Base-by-base conservation (phyloP, 352 stramenopile genomes). In the Phytophthora sojae region DNA sequence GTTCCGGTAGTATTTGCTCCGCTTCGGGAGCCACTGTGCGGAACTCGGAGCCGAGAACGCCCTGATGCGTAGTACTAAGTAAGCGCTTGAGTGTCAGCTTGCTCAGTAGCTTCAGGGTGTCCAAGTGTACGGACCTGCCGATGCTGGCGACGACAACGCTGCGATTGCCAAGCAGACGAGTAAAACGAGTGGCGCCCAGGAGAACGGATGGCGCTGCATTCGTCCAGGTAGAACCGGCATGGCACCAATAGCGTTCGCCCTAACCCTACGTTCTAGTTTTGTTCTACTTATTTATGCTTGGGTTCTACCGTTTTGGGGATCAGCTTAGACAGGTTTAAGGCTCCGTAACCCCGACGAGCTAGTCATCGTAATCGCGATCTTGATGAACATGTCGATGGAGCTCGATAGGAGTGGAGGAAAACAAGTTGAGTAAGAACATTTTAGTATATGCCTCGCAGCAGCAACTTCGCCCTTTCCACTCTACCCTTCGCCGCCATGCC, bases 11-110 rank as follows among this genome's bases (percentile, higher is more conserved):
- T 8, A 94, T 71, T 29, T 94, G 86, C 5, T 97, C 86, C 50
- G 80, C 82, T 29, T 96, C 89, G 1, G 87, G 89, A 4, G 92
- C 74, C 25, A 96, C 23, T 14, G 80, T 44, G 17, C 79, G 65
- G 12, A 94, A 29, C 14, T 93, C 85, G 1, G 79, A 77, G 0
- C 87, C 88, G 19, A 97, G 69, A n/a, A 91, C 71, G 3, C 91
- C 91, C 25, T 97, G 77, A 35, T 96, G 82, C 15, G 45, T 63
- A 0, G 76, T 85, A 95, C 77, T 35, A 81, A 82, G 66, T 96
- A 88, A 93, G 51, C 78, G 75, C 57, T 90, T 88, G 60, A 93
- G 67, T 39, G 79, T 66, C 12, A 93, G 44, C 35, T 81, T 77
- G 35, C 74, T 68, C 8, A 92, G 75, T 12, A 90, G 62, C 6